These are phyloP conservation scores for Fraxinus angustifolia DNA, from an alignment of 305 asterid species.

Conservation along the genomic window DNA sequence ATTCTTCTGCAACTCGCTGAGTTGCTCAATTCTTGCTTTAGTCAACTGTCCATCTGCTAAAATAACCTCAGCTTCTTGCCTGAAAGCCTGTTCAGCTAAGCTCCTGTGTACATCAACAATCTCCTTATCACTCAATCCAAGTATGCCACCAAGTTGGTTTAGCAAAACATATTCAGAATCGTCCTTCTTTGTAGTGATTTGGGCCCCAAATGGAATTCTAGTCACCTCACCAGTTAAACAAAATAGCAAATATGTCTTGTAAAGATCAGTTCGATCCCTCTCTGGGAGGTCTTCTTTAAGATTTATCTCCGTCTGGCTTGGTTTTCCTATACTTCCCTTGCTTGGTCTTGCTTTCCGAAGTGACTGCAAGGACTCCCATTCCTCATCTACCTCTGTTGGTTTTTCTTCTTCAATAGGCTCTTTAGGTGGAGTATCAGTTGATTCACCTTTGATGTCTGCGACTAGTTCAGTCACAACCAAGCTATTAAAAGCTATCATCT, in stretches of 20 bases:
- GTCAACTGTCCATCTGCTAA: conserved; percentile 93
- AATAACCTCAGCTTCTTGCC: conserved; percentile 86
- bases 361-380: conserved; percentile 81
- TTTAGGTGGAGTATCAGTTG: conserved; percentile 48
- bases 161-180: conserved; percentile 72
- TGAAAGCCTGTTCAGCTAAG: conserved; percentile 89
- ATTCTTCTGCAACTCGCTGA: conserved; percentile 66
- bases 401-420: conserved; percentile 42
- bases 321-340: conserved; percentile 48
- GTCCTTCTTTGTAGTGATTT: conserved; percentile 69
- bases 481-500: conserved; percentile 76
- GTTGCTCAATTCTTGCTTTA: conserved; percentile 68
- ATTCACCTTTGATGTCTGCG: conserved; percentile 88
- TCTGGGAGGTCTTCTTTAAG: conserved; percentile 86
- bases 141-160: conserved; percentile 75
- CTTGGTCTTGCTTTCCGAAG: conserved; percentile 59
- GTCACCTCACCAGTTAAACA: conserved; percentile 87
- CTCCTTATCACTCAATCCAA: conserved; percentile 76
- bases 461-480: conserved; percentile 75
- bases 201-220: conserved; percentile 72
- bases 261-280: conserved; percentile 78
- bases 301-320: conserved; percentile 73
- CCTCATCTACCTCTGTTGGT: conserved; percentile 48
- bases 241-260: conserved; percentile 78
- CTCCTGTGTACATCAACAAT: conserved; percentile 76